phyloP scores from a whole-genome alignment of 2,329 filamentous ascomycete species.

The Exophiala bonariae region DNA sequence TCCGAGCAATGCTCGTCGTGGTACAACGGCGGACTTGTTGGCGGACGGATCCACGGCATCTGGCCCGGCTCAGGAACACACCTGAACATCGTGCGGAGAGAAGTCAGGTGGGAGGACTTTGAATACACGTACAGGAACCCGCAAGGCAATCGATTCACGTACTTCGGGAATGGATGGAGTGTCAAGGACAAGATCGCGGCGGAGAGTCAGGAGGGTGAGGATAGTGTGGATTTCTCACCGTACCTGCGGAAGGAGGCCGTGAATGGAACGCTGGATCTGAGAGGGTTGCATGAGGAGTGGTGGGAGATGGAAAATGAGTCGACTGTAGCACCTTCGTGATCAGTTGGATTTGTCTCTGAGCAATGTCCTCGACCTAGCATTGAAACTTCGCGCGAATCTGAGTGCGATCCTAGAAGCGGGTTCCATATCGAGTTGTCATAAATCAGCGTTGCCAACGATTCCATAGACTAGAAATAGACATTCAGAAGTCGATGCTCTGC shows the following conservation, averaged over 20 bases:
- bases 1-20: slow-evolving; percentile 60
- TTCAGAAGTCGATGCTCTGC: no score
- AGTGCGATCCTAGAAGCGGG: no score
- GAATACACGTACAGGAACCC: slow-evolving; percentile 41
- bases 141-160: slow-evolving; percentile 4
- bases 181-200: not conserved
- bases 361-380: no score
- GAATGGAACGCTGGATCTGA: slow-evolving; percentile 8
- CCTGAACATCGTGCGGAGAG: slow-evolving; percentile 57
- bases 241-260: slow-evolving; percentile 8
- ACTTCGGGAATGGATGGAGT: slow-evolving; percentile 5
- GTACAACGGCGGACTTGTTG: slow-evolving; percentile 68
- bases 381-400: no score
- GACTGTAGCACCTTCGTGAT: no score
- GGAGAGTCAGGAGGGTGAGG: slow-evolving; percentile 1
- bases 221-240: slow-evolving; percentile 1
- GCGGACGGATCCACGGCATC: slow-evolving; percentile 64
- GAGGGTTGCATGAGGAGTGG: slow-evolving; percentile 14
- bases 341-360: no score
- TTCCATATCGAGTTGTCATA: no score
- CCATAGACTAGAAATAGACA: no score
- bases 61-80: slow-evolving; percentile 70
- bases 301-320: no score
- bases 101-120: slow-evolving; percentile 61
- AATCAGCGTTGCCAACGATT: no score